Evolutionary conservation across 2,329 filamentous ascomycete species (phyloP), one percentile per base, ranked within the genome.

Genomic region (Blumeriella jaapii): DNA sequence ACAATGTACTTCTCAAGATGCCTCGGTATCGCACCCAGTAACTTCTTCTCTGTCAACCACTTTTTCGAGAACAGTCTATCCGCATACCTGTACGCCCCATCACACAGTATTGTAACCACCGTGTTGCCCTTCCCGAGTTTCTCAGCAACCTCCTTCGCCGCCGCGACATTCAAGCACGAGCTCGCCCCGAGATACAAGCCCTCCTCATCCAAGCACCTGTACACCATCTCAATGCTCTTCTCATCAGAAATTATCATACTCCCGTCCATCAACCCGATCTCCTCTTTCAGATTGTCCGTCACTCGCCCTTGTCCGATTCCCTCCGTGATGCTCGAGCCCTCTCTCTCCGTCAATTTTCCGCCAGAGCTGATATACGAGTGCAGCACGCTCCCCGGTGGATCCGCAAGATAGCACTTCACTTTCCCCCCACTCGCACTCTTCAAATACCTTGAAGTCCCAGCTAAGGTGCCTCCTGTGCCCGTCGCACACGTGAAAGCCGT

Each of bases 221-320:
- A 98, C 28, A 98, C 85, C 91, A 95, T 96, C 61, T 83, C 84
- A 49, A 98, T 89, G 53, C 78, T 93, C 72, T 93, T 87, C 64
- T 91, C 86, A 56, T 98, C 91, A 42, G 75, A 71, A 49, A 98
- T 85, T 56, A 78, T 69, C 52, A 98, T 55, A 22, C 85, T 84
- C 39, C 80, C 87, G 61, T 96, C 91, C 11, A 96, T 55, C 28
- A 93, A 67, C 41, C 70, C 79, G 39, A 98, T 71, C 53, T 98
- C 91, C 3, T 82, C 82, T 60, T 74, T 67, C 46, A 98, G 64
- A 61, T 98, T 98, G 55, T 94, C 84, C n/a, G 91, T 98, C 33
- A 98, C 74, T 34, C 91, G 81, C 23, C 91, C 91, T 64, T 96
- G 91, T 13, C 91, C 91, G 53, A 98, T 98, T 15, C 91, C 91